phyloP scores from a whole-genome alignment of 2,329 filamentous ascomycete species.

The Pleurostoma richardsiae region DNA sequence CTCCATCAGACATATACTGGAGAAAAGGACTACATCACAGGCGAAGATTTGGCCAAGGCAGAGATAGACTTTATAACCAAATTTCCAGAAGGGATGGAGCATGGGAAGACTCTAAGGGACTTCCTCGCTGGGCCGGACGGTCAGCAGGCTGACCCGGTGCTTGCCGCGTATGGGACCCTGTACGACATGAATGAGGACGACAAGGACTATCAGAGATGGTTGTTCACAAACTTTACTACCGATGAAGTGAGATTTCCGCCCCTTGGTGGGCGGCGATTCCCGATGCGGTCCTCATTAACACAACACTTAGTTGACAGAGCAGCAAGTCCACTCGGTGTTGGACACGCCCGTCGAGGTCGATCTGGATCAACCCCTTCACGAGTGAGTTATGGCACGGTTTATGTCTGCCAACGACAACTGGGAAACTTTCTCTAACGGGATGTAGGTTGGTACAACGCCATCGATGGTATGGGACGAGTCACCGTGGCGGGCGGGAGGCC shows the following conservation, averaged over 20 bases:
- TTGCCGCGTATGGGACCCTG: background rate
- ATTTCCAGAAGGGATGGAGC: no score
- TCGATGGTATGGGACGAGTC: constrained; percentile 3
- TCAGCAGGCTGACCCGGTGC: background rate
- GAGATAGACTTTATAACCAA: no score
- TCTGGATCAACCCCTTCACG: constrained; percentile 4
- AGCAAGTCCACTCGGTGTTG: constrained; percentile 1
- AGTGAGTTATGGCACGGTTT: background rate
- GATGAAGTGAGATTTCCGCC: constrained; percentile 2
- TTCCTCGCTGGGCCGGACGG: background rate
- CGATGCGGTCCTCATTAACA: no score
- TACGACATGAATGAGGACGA: background rate
- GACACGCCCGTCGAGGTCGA: constrained; percentile 2
- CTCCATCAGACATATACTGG: background rate
- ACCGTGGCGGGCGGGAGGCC: background rate
- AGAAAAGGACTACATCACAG: background rate
- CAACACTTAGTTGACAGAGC: no score
- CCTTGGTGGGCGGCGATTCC: no score
- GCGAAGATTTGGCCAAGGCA: no score
- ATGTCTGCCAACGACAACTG: background rate
- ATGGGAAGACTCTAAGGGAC: background rate
- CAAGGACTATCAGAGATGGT: constrained; percentile 6
- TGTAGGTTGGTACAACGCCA: constrained; percentile 3
- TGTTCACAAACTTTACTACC: constrained; percentile 1
- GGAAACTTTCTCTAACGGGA: background rate